Evolutionary conservation across 2,329 filamentous ascomycete species (phyloP), one percentile per base, ranked within the genome.

Genomic region (Aspergillus tanneri): DNA sequence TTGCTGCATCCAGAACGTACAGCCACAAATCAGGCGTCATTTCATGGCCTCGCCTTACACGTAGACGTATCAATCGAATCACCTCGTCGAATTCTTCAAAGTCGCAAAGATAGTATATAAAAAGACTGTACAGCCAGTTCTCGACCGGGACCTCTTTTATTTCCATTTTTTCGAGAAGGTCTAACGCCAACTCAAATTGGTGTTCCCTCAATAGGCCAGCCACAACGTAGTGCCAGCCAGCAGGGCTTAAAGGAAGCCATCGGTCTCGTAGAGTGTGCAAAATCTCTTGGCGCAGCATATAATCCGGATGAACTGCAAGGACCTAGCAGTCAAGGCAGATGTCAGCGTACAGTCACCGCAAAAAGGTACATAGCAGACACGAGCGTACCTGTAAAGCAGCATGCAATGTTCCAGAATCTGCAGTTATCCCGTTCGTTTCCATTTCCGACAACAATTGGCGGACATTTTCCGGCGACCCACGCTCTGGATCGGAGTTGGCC

Each of bases 271-370:
- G 60, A 47, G 85, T 84, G 46, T 81, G 73, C 30, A 96, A 72
- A 3, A 96, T 77, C 27, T 85, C 77, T 44, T 81, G 79, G 27
- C 90, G 84, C 19, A 93, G 72, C 5, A 90, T 57, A 59, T 95
- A 92, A 68, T 97, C 88, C 0, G 92, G 89, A 65, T 97, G 93
- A 7, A 93, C 81, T 0, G 88, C 82, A 19, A 96, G 76, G 4
- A 81, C 85, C 76, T 87, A 54, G 5, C 12, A 3, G 16, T 22
- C 32, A 40, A 38, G 36, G 16, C 5, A 25, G 12, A 18, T 9
- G 16, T 34, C 34, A 47, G 32, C 28, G 19, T 16, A 12, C 3
- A 39, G 41, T 30, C 14, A n/a, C 19, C 37, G 2, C 16, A 2
- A 5, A 10, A 28, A 22, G 12, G 10, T 8, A 12, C 28, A 27